These are phyloP conservation scores for Phytopythium sindhum DNA, from an alignment of 352 stramenopile species.

Conservation along the genomic window DNA sequence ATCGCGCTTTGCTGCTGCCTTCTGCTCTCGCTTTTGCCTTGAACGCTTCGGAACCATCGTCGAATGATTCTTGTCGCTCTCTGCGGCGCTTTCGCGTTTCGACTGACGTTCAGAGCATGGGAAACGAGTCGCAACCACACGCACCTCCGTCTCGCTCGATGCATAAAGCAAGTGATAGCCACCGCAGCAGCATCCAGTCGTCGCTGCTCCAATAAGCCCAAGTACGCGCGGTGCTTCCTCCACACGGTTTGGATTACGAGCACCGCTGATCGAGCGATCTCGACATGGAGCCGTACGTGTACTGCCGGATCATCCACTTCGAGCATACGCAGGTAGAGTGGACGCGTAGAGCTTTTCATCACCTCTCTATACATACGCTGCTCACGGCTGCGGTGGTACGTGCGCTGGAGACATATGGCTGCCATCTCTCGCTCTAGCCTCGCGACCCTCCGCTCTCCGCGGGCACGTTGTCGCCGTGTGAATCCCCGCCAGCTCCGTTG, in stretches of 20 bases:
- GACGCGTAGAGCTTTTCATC: slow-evolving; percentile 29
- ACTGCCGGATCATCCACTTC: slow-evolving; percentile 20
- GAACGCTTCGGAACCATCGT: slow-evolving; percentile 13
- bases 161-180: not conserved
- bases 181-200: slow-evolving; percentile 7
- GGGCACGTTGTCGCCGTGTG: slow-evolving; percentile 7
- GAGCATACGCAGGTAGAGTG: slow-evolving; percentile 46
- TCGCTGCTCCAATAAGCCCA: slow-evolving; percentile 4
- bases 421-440: slow-evolving; percentile 27
- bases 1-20: slow-evolving; percentile 2
- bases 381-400: slow-evolving; percentile 31
- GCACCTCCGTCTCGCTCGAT: not conserved
- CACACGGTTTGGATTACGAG: slow-evolving; percentile 46
- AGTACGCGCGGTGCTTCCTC: slow-evolving; percentile 28
- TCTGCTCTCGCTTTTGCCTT: not conserved
- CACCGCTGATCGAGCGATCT: slow-evolving; percentile 43
- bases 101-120: not conserved
- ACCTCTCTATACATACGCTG: slow-evolving; percentile 22
- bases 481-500: slow-evolving; percentile 36
- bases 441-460: slow-evolving; percentile 23
- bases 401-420: slow-evolving; percentile 47
- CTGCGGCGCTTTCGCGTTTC: not conserved
- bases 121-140: slow-evolving; percentile 6
- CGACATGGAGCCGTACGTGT: slow-evolving; percentile 23
- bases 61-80: slow-evolving; percentile 10